A percentile compares a stretch with the other conserved stretches of the same genome.
Evolutionary conservation across 2,329 filamentous ascomycete species (phyloP).

Genomic region (Fonsecaea pedrosoi): DNA sequence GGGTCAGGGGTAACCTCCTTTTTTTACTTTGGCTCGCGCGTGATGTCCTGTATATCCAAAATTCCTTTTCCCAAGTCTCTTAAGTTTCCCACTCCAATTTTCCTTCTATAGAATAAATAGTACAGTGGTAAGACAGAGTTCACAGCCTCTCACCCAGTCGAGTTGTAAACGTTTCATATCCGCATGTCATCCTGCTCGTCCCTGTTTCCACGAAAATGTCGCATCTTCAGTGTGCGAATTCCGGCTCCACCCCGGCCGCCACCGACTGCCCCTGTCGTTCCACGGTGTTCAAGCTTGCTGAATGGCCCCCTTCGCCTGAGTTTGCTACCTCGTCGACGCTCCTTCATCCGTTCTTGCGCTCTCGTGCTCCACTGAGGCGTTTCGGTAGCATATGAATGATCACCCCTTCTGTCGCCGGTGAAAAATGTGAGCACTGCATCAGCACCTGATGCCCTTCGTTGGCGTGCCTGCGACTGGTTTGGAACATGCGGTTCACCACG

Average conservation of each 20-base stretch:
- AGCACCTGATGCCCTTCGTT: slow-evolving; percentile 32
- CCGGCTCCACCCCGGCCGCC: slow-evolving; percentile 32
- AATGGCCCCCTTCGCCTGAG: slow-evolving; percentile 30
- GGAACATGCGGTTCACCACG: background rate
- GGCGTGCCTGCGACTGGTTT: slow-evolving; percentile 23
- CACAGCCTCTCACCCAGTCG: background rate
- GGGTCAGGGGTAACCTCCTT: too few species aligned
- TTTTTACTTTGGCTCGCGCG: background rate
- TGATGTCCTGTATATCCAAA: slow-evolving; percentile 4
- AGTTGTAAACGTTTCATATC: slow-evolving; percentile 5
- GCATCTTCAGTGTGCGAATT: slow-evolving; percentile 29
- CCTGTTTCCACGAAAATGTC: slow-evolving; percentile 15
- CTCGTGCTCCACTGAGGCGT: slow-evolving; percentile 36
- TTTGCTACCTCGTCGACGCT: slow-evolving; percentile 4
- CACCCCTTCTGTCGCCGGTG: slow-evolving; percentile 32
- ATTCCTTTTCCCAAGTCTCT: background rate
- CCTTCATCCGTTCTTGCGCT: slow-evolving; percentile 25
- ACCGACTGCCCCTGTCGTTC: slow-evolving; percentile 26
- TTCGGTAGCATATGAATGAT: slow-evolving; percentile 25
- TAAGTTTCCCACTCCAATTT: background rate
- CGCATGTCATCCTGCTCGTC: slow-evolving; percentile 8
- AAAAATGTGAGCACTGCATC: slow-evolving; percentile 35
- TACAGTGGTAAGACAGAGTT: background rate
- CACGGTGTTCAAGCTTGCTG: slow-evolving; percentile 22
- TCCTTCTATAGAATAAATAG: background rate